Evolutionary conservation across 176 grass and related monocot species (phyloP).

Genomic region (Bothriochloa decipiens): DNA sequence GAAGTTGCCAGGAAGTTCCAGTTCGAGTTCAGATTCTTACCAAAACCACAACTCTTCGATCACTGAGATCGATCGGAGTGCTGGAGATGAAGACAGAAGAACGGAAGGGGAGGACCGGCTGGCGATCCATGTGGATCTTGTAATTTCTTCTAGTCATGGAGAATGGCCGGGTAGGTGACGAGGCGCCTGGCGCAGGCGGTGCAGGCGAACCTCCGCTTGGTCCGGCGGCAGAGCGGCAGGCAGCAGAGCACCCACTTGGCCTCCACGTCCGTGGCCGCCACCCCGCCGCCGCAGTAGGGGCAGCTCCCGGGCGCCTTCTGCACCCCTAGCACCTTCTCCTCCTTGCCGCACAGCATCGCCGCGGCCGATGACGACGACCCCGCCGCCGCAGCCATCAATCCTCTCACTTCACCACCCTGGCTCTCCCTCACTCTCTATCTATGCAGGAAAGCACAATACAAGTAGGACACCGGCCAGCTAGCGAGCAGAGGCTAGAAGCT

Average conservation of each 20-base stretch:
- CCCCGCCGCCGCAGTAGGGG: conserved; percentile 79
- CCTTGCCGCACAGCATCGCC: conserved; percentile 52
- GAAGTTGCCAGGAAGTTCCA: too few species aligned
- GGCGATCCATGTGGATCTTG: neutral
- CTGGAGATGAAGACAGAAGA: too few species aligned
- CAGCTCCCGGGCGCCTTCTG: conserved; percentile 79
- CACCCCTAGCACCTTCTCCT: conserved; percentile 63
- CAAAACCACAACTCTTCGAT: too few species aligned
- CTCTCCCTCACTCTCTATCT: neutral
- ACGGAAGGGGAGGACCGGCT: too few species aligned
- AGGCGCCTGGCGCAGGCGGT: conserved; percentile 58
- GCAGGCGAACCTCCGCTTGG: conserved; percentile 72
- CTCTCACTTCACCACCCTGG: neutral
- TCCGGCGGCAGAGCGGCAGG: conserved; percentile 62
- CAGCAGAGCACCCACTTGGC: conserved; percentile 66
- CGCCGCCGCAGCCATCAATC: neutral
- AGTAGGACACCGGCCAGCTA: neutral
- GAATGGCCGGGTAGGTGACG: conserved; percentile 65
- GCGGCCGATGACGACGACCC: neutral
- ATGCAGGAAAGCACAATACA: too few species aligned
- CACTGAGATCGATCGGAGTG: too few species aligned
- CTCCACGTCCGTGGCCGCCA: conserved; percentile 69
- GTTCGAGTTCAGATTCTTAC: too few species aligned
- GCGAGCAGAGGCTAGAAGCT: neutral
- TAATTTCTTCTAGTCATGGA: conserved; percentile 38